These are phyloP conservation scores for Curvularia lunata DNA, from an alignment of 2,329 filamentous ascomycete genomes.

Conservation along the genomic window DNA sequence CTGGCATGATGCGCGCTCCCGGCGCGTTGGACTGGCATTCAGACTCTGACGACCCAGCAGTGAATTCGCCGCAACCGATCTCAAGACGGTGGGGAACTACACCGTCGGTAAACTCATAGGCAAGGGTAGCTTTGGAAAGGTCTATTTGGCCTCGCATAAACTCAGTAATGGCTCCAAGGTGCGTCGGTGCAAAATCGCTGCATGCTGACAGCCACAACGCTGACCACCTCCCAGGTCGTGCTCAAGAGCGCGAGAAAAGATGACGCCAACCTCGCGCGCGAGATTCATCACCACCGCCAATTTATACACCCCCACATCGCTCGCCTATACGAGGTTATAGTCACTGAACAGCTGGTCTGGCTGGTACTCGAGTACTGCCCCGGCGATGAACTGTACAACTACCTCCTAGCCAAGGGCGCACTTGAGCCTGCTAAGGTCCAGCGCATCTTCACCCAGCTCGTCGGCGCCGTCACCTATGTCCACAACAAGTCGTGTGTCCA, in stretches of 20 bases:
- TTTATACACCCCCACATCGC: slow-evolving; percentile 98
- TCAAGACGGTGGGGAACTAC: slow-evolving; percentile 94
- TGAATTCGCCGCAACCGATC: slow-evolving; percentile 91
- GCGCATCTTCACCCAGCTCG: slow-evolving; percentile 93
- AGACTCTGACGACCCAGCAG: slow-evolving; percentile 56
- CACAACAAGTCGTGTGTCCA: slow-evolving; percentile 96
- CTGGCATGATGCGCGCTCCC: slow-evolving; percentile 8
- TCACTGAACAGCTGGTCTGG: slow-evolving; percentile 95
- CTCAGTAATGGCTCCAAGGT: slow-evolving; percentile 99
- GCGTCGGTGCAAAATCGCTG: slow-evolving; percentile 25
- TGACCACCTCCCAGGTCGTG: slow-evolving; percentile 72
- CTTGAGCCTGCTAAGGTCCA: slow-evolving; percentile 86
- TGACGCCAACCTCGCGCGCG: slow-evolving; percentile 91
- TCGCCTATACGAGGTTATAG: slow-evolving; percentile 95
- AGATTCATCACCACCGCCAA: slow-evolving; percentile 98
- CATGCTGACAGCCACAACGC: background rate
- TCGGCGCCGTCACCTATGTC: slow-evolving; percentile 93
- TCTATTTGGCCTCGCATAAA: slow-evolving; percentile 94
- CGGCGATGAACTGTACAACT: slow-evolving; percentile 96
- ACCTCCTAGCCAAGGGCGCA: slow-evolving; percentile 85
- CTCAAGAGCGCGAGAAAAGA: slow-evolving; percentile 97
- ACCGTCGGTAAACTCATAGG: slow-evolving; percentile 89
- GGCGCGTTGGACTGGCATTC: slow-evolving; percentile 4
- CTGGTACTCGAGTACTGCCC: slow-evolving; percentile 95
- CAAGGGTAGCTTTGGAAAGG: slow-evolving; percentile 97